These are phyloP conservation scores for Fusarium bactridioides DNA, from an alignment of 2,329 filamentous ascomycete species.

Conservation along the genomic window DNA sequence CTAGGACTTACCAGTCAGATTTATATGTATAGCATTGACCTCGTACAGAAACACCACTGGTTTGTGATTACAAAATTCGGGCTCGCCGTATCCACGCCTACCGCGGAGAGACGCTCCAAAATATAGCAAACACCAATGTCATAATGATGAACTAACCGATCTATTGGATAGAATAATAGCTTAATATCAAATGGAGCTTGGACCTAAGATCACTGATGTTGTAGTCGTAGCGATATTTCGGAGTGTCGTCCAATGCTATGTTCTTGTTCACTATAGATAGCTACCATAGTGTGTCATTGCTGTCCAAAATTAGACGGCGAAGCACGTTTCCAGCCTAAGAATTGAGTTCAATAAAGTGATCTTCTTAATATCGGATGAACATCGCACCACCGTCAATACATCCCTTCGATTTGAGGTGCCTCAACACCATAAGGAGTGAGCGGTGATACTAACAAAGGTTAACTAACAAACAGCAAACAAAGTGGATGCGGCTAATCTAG, in stretches of 20 bases:
- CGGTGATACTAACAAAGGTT: not conserved
- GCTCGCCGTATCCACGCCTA: not conserved
- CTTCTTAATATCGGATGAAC: not conserved
- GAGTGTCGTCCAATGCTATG: not conserved
- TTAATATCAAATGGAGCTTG: fast-evolving
- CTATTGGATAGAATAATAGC: fast-evolving
- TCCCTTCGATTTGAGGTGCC: not conserved
- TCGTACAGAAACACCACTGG: not conserved
- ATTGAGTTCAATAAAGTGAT: not conserved
- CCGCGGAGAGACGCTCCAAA: not conserved
- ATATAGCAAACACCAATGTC: not conserved
- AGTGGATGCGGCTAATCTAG: not conserved
- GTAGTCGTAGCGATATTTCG: not conserved
- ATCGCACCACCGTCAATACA: too few species aligned
- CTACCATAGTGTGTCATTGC: not conserved
- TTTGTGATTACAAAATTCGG: not conserved
- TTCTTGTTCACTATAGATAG: not conserved
- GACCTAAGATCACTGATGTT: fast-evolving
- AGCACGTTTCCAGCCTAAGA: not conserved
- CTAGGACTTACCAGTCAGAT: not conserved
- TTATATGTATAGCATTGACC: not conserved
- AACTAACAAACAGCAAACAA: not conserved
- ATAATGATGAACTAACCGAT: not conserved
- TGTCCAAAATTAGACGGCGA: too few species aligned
- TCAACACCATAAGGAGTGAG: not conserved